A percentile compares a stretch with the other conserved stretches of the same genome.
phyloP scores from a whole-genome alignment of 352 stramenopile genomes.

The Halophytophthora polymorphica region DNA sequence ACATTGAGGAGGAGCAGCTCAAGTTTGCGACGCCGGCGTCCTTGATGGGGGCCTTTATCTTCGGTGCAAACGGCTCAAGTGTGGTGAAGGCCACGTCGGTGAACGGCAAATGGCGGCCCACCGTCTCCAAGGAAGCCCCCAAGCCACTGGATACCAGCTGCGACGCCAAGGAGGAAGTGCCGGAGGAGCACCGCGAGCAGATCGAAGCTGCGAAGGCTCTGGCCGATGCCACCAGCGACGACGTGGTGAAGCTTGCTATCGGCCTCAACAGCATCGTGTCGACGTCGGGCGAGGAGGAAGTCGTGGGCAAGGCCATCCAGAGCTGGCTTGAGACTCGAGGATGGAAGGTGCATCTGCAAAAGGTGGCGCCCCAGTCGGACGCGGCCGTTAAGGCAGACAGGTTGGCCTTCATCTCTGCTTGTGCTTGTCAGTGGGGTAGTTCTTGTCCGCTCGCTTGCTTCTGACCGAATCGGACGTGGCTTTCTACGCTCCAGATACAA shows the following conservation, averaged over 20 bases:
- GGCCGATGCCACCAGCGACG: constrained; percentile 52
- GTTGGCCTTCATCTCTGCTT: constrained; percentile 18
- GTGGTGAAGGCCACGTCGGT: constrained; percentile 73
- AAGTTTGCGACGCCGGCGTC: constrained; percentile 57
- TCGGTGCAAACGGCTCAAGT: constrained; percentile 63
- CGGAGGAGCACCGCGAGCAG: constrained; percentile 42
- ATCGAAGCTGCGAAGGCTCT: constrained; percentile 46
- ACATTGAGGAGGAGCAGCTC: constrained; percentile 68
- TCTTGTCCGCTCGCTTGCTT: neutral
- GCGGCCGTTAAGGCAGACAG: constrained; percentile 54
- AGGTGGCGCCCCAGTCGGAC: constrained; percentile 59
- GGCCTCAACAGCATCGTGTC: constrained; percentile 70
- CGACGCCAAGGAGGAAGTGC: constrained; percentile 17
- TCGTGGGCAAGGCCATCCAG: constrained; percentile 60
- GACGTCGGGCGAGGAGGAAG: constrained; percentile 70
- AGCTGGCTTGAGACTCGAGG: constrained; percentile 62
- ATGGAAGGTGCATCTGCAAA: constrained; percentile 76
- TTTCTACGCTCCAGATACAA: constrained; percentile 49
- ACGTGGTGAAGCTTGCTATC: constrained; percentile 60
- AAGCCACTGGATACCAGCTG: neutral
- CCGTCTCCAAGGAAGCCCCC: constrained; percentile 16
- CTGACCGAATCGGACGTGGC: neutral
- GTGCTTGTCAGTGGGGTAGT: no score
- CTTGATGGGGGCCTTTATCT: constrained; percentile 67
- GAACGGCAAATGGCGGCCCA: constrained; percentile 67